phyloP scores from a whole-genome alignment of 1,139 yeast genomes.

The Debaryomyces fabryi region DNA sequence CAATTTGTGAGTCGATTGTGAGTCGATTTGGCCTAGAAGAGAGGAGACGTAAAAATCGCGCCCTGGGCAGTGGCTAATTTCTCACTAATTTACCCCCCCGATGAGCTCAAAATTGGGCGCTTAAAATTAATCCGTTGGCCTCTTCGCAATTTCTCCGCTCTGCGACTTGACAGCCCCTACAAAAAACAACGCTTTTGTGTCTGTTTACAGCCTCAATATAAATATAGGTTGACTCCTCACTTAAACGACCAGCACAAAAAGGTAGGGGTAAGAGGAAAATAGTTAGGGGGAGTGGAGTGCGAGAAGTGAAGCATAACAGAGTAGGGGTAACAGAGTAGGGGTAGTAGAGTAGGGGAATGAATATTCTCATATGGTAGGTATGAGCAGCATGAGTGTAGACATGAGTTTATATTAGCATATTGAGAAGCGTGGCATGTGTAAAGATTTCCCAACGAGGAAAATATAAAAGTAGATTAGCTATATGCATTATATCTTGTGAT shows the following conservation, averaged over 20 bases:
- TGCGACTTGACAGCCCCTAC: conserved; percentile 5
- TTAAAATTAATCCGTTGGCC: conserved; percentile 8
- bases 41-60: conserved; percentile 2
- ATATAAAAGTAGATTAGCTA: background rate
- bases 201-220: background rate
- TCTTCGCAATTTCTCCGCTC: conserved; percentile 6
- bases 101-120: conserved; percentile 1
- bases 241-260: conserved; percentile 1
- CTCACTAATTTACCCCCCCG: background rate
- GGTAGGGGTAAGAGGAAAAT: background rate
- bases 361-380: background rate
- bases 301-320: background rate
- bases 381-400: background rate
- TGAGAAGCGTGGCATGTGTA: background rate
- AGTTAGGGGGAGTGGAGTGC: background rate
- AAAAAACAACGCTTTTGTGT: background rate
- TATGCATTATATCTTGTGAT: background rate
- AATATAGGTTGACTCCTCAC: conserved; percentile 2
- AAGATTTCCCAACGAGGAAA: background rate
- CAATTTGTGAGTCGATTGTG: conserved; percentile 2
- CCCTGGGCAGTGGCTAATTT: background rate
- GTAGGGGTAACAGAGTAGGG: background rate
- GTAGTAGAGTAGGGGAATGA: background rate
- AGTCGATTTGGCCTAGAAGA: background rate
- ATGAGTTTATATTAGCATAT: background rate